phyloP scores from a whole-genome alignment of 2,329 filamentous ascomycete species.

The Phaeophleospora eucalypticola region DNA sequence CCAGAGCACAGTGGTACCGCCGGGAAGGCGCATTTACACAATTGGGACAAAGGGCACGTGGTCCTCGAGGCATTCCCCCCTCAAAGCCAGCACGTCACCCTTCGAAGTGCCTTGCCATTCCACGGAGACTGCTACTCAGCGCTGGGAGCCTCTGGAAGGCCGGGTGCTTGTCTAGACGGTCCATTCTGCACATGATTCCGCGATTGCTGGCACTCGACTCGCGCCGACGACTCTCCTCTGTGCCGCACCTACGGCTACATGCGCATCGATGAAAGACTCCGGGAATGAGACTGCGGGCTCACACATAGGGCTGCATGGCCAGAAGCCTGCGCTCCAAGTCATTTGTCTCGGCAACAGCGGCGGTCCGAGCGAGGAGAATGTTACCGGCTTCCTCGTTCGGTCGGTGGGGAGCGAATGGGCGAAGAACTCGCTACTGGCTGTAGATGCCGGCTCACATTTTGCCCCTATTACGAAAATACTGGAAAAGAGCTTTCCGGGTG shows the following conservation, averaged over 20 bases:
- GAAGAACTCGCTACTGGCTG: constrained; percentile 78
- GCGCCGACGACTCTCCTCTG: too few relatives aligned
- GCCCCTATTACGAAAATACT: constrained; percentile 79
- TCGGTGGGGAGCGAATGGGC: constrained; percentile 75
- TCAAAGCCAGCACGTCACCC: not conserved
- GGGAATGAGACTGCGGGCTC: constrained; percentile 30
- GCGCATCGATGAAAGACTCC: constrained; percentile 40
- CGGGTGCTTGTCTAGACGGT: not conserved
- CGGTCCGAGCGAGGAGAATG: constrained; percentile 83
- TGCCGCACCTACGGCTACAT: constrained; percentile 23
- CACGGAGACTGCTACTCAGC: not conserved
- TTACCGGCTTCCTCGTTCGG: constrained; percentile 83
- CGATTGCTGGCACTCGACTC: not conserved
- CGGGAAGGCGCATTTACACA: not conserved
- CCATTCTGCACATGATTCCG: not conserved
- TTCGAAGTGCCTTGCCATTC: not conserved
- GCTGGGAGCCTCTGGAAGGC: not conserved
- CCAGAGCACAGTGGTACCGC: too few relatives aligned
- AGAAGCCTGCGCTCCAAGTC: constrained; percentile 42
- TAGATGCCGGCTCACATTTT: constrained; percentile 89
- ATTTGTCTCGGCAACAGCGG: constrained; percentile 70
- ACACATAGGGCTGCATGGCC: constrained; percentile 35
- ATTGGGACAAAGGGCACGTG: constrained; percentile 1
- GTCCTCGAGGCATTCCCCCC: not conserved
- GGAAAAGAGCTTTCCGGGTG: constrained; percentile 50